These are phyloP conservation scores for Thalassiosira livingstoniorum DNA, from an alignment of 352 stramenopile genomes.

Conservation along the genomic window DNA sequence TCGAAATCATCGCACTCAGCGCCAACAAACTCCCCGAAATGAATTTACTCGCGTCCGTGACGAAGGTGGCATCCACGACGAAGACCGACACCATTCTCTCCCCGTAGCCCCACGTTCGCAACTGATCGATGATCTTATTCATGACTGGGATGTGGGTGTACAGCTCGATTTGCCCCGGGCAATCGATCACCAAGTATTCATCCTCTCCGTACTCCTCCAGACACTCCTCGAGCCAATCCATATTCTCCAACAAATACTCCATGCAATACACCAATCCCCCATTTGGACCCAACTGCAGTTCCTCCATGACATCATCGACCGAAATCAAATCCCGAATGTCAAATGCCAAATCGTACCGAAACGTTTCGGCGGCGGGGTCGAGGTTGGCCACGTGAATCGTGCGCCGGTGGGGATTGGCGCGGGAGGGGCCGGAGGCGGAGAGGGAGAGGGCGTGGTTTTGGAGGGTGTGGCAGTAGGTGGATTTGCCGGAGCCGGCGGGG, in stretches of 20 bases:
- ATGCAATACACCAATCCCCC: conserved; percentile 98
- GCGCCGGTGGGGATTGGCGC: conserved; percentile 64
- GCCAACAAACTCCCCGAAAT: conserved; percentile 96
- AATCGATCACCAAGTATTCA: conserved; percentile 99
- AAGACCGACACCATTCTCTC: conserved; percentile 91
- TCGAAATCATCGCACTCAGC: conserved; percentile 96
- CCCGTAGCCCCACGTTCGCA: conserved; percentile 90
- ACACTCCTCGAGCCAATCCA: conserved; percentile 97
- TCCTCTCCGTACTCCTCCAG: conserved; percentile 90
- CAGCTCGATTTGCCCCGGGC: conserved; percentile 98
- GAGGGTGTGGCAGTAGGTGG: conserved; percentile 98
- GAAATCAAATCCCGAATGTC: conserved; percentile 97
- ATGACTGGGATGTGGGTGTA: conserved; percentile 99
- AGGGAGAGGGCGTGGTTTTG: conserved; percentile 88
- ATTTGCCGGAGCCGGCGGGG: conserved; percentile 94
- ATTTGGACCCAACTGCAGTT: conserved; percentile 96
- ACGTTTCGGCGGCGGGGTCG: conserved; percentile 96
- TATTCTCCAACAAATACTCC: conserved; percentile 98
- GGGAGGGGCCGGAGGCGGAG: conserved; percentile 55
- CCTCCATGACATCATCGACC: conserved; percentile 92
- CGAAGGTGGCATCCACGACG: conserved; percentile 91
- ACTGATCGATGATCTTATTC: conserved; percentile 93
- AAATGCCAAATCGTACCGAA: conserved; percentile 85
- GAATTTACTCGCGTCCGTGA: conserved; percentile 95
- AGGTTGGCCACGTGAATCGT: conserved; percentile 95